Evolutionary conservation across 345 rosid genomes (phyloP).

Genomic region (Ceriops tagal): DNA sequence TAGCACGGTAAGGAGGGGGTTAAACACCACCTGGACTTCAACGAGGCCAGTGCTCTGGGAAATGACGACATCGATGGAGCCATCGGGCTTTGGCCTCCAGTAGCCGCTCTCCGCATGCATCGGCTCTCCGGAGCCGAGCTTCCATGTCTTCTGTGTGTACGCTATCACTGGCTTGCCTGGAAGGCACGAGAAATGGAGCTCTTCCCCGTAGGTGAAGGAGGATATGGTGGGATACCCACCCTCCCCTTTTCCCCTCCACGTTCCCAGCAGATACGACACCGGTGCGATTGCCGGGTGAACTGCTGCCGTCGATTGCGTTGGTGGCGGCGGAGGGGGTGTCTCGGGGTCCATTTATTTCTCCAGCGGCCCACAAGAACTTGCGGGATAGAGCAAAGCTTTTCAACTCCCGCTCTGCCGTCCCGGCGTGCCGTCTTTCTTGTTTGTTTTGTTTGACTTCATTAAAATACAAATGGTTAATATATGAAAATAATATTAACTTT

Average conservation of each 20-base stretch:
- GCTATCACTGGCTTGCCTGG: slow-evolving; percentile 69
- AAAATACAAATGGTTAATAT: no score
- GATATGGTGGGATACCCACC: slow-evolving; percentile 61
- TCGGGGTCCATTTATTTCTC: slow-evolving; percentile 1
- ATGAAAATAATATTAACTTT: no score
- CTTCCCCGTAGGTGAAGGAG: slow-evolving; percentile 63
- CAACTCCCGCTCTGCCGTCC: no score
- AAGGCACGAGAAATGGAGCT: slow-evolving; percentile 52
- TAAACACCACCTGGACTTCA: slow-evolving; percentile 47
- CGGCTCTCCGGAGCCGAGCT: slow-evolving; percentile 52
- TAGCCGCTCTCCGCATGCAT: slow-evolving; percentile 80
- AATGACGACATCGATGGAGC: slow-evolving; percentile 60
- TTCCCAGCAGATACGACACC: slow-evolving; percentile 57
- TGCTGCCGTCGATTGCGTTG: not conserved
- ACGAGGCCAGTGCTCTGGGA: slow-evolving; percentile 78
- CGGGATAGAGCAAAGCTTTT: no score
- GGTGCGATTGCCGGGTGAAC: slow-evolving; percentile 58
- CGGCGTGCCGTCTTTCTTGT: no score
- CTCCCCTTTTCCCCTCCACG: slow-evolving; percentile 74
- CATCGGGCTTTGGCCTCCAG: slow-evolving; percentile 68
- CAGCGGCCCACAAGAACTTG: not conserved
- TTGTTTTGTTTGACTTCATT: no score
- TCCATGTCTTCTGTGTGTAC: slow-evolving; percentile 72
- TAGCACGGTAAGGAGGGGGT: not conserved
- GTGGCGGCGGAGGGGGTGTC: not conserved